Percentiles rank a stretch among this genome's conserved stretches.
These are phyloP conservation scores for Pittosporum tobira DNA, from an alignment of 129 eudicot genomes.

Conservation along the genomic window DNA sequence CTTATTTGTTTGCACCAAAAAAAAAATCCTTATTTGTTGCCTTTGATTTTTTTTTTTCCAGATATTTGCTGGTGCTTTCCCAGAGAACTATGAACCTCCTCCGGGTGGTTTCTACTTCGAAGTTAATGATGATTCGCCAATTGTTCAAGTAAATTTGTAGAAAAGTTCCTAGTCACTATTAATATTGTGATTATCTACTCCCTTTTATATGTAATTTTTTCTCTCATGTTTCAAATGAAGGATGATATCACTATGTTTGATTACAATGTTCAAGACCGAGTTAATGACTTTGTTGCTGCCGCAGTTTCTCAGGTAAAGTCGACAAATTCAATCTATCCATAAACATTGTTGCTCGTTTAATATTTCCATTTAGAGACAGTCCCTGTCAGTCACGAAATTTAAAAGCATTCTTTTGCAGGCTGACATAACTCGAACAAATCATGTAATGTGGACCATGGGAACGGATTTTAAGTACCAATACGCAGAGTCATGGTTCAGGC, in stretches of 20 bases:
- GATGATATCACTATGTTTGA: conserved; percentile 1
- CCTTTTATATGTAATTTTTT: no score
- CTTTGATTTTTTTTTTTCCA: conserved; percentile 17
- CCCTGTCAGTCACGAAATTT: neutral
- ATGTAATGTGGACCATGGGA: conserved; percentile 65
- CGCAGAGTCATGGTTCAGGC: conserved; percentile 46
- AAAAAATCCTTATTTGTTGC: no score
- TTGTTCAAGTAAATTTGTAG: neutral
- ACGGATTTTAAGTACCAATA: conserved; percentile 60
- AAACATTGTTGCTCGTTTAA: neutral
- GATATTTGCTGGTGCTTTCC: conserved; percentile 90
- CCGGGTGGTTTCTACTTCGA: conserved; percentile 44
- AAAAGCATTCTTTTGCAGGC: conserved; percentile 26
- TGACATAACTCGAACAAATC: conserved; percentile 49
- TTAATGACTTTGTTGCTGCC: neutral
- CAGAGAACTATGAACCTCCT: conserved; percentile 67
- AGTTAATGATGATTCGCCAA: conserved; percentile 28
- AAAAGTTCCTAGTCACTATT: neutral
- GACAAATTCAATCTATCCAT: neutral
- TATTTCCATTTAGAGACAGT: neutral
- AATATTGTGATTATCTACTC: neutral
- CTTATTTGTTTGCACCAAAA: no score
- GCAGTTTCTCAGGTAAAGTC: neutral
- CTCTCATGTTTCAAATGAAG: neutral
- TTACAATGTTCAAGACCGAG: conserved; percentile 3